phyloP scores from a whole-genome alignment of 768 basidiomycete species.

The Rhodosporidiobolus sp. region DNA sequence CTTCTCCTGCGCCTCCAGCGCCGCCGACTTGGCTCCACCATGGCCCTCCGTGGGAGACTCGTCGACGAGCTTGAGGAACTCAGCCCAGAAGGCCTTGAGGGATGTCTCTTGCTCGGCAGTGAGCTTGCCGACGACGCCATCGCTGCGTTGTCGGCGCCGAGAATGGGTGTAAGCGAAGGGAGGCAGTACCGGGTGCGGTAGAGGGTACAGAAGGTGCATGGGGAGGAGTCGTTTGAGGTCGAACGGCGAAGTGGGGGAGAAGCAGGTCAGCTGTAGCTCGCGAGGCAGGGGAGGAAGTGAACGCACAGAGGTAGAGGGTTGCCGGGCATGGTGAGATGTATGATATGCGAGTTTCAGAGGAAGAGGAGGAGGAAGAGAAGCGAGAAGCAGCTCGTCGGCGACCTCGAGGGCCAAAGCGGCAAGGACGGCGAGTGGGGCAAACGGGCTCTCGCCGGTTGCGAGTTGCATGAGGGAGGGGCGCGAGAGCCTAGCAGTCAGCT shows the following conservation, averaged over 20 bases:
- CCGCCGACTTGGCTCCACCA: slow-evolving; percentile 1
- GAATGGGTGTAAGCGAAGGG: too few relatives aligned
- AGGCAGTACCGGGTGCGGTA: background rate
- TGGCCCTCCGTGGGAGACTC: slow-evolving; percentile 25
- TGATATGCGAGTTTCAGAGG: background rate
- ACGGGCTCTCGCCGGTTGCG: too few relatives aligned
- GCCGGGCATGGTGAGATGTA: slow-evolving; percentile 5
- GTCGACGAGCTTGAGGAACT: slow-evolving; percentile 30
- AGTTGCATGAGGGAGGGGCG: too few relatives aligned
- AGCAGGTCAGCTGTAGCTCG: background rate
- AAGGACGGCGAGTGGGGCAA: too few relatives aligned
- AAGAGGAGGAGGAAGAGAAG: background rate
- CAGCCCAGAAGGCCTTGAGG: slow-evolving; percentile 29
- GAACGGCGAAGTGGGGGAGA: background rate
- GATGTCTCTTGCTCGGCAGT: slow-evolving; percentile 11
- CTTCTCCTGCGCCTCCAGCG: slow-evolving; percentile 1
- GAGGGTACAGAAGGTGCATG: background rate
- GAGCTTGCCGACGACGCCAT: slow-evolving; percentile 34
- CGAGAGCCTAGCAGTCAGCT: too few relatives aligned
- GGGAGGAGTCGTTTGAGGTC: background rate
- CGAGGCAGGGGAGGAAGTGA: background rate
- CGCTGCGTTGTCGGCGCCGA: too few relatives aligned
- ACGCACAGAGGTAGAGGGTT: slow-evolving; percentile 18
- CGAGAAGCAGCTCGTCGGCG: background rate
- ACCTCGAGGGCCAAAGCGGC: too few relatives aligned